Conservation (phyloP, 345 rosid genomes). For the Citrus medica region DNA sequence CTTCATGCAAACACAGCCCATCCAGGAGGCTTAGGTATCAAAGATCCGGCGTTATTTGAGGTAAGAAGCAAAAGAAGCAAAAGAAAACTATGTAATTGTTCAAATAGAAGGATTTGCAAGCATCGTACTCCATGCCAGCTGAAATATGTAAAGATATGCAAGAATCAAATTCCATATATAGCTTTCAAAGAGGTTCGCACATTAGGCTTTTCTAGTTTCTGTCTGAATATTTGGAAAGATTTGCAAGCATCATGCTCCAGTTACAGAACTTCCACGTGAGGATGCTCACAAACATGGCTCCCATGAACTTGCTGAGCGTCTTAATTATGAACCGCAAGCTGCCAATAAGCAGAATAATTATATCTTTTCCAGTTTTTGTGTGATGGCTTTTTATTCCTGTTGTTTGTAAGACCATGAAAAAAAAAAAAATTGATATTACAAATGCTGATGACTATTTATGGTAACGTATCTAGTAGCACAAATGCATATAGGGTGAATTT, state of each 20-base stretch:
- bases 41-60: neutral
- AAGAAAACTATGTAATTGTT: neutral
- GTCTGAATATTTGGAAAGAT: neutral
- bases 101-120: neutral
- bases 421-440: neutral
- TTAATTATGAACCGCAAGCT: neutral
- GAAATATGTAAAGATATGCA: neutral
- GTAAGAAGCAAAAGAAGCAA: neutral
- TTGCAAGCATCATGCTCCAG: neutral
- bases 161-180: neutral
- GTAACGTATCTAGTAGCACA: neutral
- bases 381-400: neutral
- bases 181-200: neutral
- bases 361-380: too few species aligned
- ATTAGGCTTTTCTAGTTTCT: neutral
- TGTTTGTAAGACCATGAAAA: neutral
- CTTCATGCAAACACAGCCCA: slow-evolving; percentile 33
- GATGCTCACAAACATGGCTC: neutral
- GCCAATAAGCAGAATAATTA: neutral
- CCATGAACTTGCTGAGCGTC: neutral
- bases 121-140: neutral
- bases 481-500: neutral
- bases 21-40: neutral
- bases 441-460: neutral
- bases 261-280: neutral